Base-by-base conservation (phyloP, 768 basidiomycete species). In the Collybiopsis confluens region DNA sequence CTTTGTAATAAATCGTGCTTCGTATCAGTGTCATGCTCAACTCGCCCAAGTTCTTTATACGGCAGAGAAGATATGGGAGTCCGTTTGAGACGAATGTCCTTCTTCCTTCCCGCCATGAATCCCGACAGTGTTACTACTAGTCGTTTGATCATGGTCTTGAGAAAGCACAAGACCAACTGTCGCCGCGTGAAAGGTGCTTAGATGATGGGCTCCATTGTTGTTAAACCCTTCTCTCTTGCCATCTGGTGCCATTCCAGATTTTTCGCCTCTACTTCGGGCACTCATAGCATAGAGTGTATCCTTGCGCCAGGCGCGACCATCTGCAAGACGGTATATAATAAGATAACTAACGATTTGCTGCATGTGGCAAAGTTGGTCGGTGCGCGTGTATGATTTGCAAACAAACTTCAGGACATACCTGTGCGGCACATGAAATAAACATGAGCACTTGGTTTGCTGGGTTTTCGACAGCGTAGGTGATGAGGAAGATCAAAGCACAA, bases 301-400 rank as follows among this genome's bases (percentile, higher is more conserved):
- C 35, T 35, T 56, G 20, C 60, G 54, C 74, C 73, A 76, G 2
- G 70, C 74, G 30, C 68, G 69, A 5, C 75, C 75, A 46, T 73
- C 67, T 2, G 70, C 68, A 27, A 76, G 60, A 26, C 74, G 72
- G 33, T 68, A 70, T 33, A 73, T 73, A 28, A 76, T 76, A 30
- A 76, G 66, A 44, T 74, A 68, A 11, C 71, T 70, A 2, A 73
- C 70, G 23, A 75, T 67, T 60, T 66, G 64, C 65, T 68, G 45
- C 27, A n/a, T n/a, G n/a, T n/a, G 9, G 18, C 18, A 13, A 4
- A 43, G 8, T 28, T 18, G 15, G 7, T 47, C 16, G 35, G 30
- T 33, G 30, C 5, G 16, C 20, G 13, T 35, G n/a, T 8, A 28
- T 9, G 30, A 1, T 27, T 11, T 6, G n/a, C 30, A 8, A n/a